phyloP scores from a whole-genome alignment of 2,329 filamentous ascomycete genomes.

The Alternaria sp. region DNA sequence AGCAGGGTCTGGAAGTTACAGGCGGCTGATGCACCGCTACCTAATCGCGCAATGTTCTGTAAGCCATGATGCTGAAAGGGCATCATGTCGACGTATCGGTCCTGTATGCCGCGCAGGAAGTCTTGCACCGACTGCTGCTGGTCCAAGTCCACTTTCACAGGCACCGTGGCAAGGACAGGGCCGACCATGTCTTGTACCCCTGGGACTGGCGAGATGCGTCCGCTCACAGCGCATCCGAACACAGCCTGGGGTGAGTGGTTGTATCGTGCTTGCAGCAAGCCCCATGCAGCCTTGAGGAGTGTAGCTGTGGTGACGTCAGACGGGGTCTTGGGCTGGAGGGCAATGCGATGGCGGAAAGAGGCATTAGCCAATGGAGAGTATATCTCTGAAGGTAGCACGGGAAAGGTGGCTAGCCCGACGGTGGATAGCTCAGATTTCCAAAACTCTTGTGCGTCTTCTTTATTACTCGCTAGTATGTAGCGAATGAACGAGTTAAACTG shows the following conservation, averaged over 20 bases:
- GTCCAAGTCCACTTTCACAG: constrained; percentile 36
- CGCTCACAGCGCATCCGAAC: not conserved
- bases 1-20: not conserved
- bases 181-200: constrained; percentile 44
- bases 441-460: not conserved
- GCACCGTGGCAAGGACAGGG: constrained; percentile 54
- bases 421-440: not conserved
- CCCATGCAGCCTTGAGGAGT: not conserved
- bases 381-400: not conserved
- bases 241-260: not conserved
- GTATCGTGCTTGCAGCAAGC: not conserved
- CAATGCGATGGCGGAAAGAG: too few species aligned
- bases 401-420: not conserved
- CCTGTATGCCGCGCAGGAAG: constrained; percentile 24
- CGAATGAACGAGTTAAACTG: not conserved
- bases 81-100: constrained; percentile 29
- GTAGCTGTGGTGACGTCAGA: too few species aligned
- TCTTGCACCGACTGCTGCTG: constrained; percentile 13
- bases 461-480: not conserved
- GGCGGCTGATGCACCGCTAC: not conserved
- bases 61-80: constrained; percentile 46
- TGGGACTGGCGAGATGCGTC: not conserved
- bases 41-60: constrained; percentile 34
- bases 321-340: not conserved
- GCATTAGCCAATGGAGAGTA: not conserved